Percentiles rank a stretch among this genome's conserved stretches.
Conservation (phyloP, 106 monocot genomes). For the Hemerocallis citrina region DNA sequence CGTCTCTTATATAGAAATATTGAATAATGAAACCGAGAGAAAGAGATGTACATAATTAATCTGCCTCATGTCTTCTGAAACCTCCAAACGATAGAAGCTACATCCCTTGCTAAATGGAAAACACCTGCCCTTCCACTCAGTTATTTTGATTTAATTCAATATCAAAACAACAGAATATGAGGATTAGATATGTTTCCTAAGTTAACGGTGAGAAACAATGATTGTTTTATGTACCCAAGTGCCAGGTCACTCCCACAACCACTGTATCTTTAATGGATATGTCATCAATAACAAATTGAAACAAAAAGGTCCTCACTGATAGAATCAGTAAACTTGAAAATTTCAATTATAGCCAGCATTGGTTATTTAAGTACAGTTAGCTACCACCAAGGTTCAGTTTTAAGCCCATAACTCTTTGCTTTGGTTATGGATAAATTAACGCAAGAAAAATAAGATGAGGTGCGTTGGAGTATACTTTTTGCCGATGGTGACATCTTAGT, state of each 20-base stretch:
- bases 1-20: background rate
- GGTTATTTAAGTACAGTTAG: background rate
- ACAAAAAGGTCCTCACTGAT: constrained; percentile 60
- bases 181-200: background rate
- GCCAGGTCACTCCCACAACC: constrained; percentile 88
- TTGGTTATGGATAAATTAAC: no score
- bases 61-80: constrained; percentile 45
- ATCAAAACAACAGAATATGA: background rate
- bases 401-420: no score
- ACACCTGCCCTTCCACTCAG: constrained; percentile 72
- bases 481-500: no score
- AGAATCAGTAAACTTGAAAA: constrained; percentile 67
- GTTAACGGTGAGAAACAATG: background rate
- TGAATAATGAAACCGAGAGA: constrained; percentile 1
- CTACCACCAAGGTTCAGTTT: no score
- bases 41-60: constrained; percentile 70
- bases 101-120: constrained; percentile 97
- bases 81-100: constrained; percentile 73
- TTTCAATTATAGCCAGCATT: constrained; percentile 56
- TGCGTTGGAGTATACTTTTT: no score
- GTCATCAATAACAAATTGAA: constrained; percentile 79
- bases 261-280: constrained; percentile 63
- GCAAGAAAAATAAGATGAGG: no score
- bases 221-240: constrained; percentile 50
- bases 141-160: background rate